Evolutionary conservation across 805 yeast genomes (phyloP).

Genomic region (Priceomyces fermenticarens): DNA sequence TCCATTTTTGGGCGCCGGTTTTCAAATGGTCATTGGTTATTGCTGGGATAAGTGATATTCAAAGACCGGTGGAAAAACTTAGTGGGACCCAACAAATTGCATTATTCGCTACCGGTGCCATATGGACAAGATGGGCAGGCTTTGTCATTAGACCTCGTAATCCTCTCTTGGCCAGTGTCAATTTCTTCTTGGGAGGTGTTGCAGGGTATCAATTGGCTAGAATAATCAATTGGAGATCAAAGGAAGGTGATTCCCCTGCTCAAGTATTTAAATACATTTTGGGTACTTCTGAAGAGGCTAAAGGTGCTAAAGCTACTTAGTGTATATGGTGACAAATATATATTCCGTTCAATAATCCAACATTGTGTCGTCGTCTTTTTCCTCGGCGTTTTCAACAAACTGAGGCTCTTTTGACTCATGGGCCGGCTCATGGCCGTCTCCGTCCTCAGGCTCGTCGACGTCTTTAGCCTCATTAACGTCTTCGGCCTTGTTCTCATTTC

Average conservation of each 20-base stretch:
- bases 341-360: too few relatives aligned
- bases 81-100: slow-evolving; percentile 90
- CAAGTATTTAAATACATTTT: slow-evolving; percentile 59
- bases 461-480: too few relatives aligned
- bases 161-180: slow-evolving; percentile 83
- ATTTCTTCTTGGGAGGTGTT: slow-evolving; percentile 87
- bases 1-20: slow-evolving; percentile 86
- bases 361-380: too few relatives aligned
- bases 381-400: too few relatives aligned
- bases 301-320: too few relatives aligned
- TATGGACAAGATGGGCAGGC: slow-evolving; percentile 97
- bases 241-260: slow-evolving; percentile 58
- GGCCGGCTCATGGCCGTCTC: too few relatives aligned
- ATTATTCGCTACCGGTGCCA: slow-evolving; percentile 83
- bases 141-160: slow-evolving; percentile 89
- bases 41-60: slow-evolving; percentile 85
- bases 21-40: slow-evolving; percentile 82
- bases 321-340: too few relatives aligned
- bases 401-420: too few relatives aligned
- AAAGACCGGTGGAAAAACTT: slow-evolving; percentile 88
- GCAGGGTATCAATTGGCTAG: slow-evolving; percentile 83
- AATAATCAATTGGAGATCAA: slow-evolving; percentile 62
- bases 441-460: too few relatives aligned
- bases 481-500: too few relatives aligned
- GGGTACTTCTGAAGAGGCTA: slow-evolving; percentile 36